A percentile compares a stretch with the other conserved stretches of the same genome.
These are phyloP conservation scores for Tetraselmis chui DNA, from an alignment of 139 green algal genomes.

Conservation along the genomic window DNA sequence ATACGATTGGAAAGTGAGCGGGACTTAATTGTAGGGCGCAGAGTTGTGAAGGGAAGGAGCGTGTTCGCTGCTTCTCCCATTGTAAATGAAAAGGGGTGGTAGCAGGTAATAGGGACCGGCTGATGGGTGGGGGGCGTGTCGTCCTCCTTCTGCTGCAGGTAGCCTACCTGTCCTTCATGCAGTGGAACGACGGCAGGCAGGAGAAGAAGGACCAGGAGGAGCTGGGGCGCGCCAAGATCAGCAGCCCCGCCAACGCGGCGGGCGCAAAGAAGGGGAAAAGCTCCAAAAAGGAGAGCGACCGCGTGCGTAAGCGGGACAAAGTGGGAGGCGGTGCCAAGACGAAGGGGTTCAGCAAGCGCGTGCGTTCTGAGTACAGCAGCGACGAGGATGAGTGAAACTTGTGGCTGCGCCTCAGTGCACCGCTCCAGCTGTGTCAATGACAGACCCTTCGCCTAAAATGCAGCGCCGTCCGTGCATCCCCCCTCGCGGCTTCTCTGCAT, in stretches of 20 bases:
- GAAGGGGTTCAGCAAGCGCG: not conserved
- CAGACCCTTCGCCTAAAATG: no score
- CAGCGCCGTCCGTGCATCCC: no score
- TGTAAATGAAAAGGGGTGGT: not conserved
- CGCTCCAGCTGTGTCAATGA: no score
- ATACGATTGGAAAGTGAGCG: not conserved
- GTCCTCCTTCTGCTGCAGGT: not conserved
- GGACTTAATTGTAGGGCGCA: not conserved
- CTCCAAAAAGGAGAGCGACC: not conserved
- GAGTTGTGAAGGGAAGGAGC: not conserved
- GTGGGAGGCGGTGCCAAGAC: not conserved
- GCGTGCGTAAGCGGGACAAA: not conserved
- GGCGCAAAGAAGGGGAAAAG: not conserved
- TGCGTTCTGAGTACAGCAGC: not conserved
- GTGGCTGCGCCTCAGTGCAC: not conserved
- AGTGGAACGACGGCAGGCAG: not conserved
- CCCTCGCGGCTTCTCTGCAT: no score
- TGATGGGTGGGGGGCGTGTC: not conserved
- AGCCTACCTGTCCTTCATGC: not conserved
- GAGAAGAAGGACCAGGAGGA: not conserved
- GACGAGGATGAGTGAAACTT: not conserved
- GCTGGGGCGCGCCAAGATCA: not conserved
- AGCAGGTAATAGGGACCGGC: not conserved
- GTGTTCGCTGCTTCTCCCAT: not conserved
- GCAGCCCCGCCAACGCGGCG: not conserved